phyloP scores from a whole-genome alignment of 2,329 filamentous ascomycete species.

The Sarocladiaceae sp. region DNA sequence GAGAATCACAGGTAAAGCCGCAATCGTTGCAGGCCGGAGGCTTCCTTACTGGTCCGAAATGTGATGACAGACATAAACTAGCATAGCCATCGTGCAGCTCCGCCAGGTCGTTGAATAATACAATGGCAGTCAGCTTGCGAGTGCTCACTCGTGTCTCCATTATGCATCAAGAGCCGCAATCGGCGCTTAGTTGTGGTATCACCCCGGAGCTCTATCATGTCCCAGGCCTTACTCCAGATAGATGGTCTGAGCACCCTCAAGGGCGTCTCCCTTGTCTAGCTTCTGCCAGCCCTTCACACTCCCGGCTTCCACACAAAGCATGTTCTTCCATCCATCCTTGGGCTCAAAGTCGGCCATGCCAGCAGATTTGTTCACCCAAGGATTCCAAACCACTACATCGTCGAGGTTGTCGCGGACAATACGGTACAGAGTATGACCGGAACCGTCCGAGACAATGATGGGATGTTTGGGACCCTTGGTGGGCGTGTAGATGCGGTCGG shows the following conservation, averaged over 20 bases:
- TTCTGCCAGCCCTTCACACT: constrained; percentile 77
- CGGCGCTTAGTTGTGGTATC: no score
- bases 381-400: constrained; percentile 96
- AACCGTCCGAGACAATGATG: constrained; percentile 55
- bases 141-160: no score
- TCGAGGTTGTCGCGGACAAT: constrained; percentile 79
- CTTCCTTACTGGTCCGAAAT: background rate
- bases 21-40: background rate
- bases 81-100: no score
- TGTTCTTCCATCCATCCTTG: constrained; percentile 84
- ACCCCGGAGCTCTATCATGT: no score
- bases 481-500: constrained; percentile 83
- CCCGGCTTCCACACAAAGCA: constrained; percentile 93
- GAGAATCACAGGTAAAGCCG: constrained; percentile 18
- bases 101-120: no score
- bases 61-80: no score
- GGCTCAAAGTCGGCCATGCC: constrained; percentile 84
- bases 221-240: constrained; percentile 24
- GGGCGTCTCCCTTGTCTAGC: constrained; percentile 72
- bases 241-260: constrained; percentile 59
- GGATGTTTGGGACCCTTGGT: constrained; percentile 54
- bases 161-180: no score
- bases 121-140: no score
- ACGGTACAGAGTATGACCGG: constrained; percentile 60
- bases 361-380: constrained; percentile 81